These are phyloP conservation scores for Haplographium delicatum DNA, from an alignment of 495 filamentous ascomycete genomes.

Conservation along the genomic window DNA sequence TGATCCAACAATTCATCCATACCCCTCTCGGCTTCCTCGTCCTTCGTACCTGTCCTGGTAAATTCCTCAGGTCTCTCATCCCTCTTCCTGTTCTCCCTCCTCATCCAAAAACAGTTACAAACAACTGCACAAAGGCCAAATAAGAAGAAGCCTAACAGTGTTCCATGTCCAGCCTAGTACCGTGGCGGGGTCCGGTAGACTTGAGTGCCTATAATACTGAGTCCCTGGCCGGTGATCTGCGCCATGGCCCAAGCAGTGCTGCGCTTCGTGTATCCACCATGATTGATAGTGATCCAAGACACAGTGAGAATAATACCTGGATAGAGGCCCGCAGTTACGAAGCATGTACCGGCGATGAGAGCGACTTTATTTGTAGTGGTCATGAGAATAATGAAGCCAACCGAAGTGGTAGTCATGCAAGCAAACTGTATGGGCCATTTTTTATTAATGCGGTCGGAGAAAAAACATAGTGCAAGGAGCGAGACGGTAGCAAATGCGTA, in stretches of 20 bases:
- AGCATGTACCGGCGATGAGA: constrained; percentile 7
- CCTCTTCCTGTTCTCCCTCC: not conserved
- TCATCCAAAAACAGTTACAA: not conserved
- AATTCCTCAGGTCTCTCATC: not conserved
- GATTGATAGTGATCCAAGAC: constrained; percentile 5
- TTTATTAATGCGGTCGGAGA: not conserved
- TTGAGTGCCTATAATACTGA: constrained; percentile 1
- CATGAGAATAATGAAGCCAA: not conserved
- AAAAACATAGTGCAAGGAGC: not conserved
- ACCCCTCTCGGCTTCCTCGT: not conserved
- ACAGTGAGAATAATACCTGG: constrained; percentile 1
- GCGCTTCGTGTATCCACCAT: constrained; percentile 5
- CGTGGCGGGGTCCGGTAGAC: constrained; percentile 1
- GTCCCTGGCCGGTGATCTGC: constrained; percentile 1
- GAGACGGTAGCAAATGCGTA: constrained; percentile 7
- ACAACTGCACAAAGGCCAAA: not conserved
- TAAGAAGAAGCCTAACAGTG: not conserved
- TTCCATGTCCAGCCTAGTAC: not conserved
- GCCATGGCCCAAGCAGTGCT: not conserved
- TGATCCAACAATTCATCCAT: not conserved
- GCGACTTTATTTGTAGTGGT: constrained; percentile 3
- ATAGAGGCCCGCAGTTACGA: not conserved
- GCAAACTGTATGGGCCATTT: not conserved
- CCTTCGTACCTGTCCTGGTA: not conserved
- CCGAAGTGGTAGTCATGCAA: not conserved